Percentiles rank a stretch among this genome's conserved stretches.
Evolutionary conservation across 140 eudicot genomes (phyloP).

Genomic region (Flaveria floridana): DNA sequence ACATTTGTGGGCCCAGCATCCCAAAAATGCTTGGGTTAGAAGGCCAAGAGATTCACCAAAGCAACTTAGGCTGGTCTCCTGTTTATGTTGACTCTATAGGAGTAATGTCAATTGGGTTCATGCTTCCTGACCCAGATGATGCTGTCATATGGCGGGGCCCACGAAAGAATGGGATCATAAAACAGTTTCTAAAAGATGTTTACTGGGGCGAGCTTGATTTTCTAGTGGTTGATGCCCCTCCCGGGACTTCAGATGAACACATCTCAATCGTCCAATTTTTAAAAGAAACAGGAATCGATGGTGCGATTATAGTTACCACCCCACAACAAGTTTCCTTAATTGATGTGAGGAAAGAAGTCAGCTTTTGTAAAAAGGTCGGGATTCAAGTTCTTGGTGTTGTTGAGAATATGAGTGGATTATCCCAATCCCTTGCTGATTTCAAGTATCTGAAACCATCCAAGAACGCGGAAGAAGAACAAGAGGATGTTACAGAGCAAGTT

Average conservation of each 20-base stretch:
- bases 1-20: constrained; percentile 96
- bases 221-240: constrained; percentile 89
- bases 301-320: constrained; percentile 90
- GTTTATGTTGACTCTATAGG: constrained; percentile 86
- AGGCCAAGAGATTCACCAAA: constrained; percentile 86
- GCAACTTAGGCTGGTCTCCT: constrained; percentile 94
- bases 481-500: constrained; percentile 58
- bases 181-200: constrained; percentile 81
- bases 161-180: constrained; percentile 76
- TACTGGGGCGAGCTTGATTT: constrained; percentile 94
- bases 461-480: constrained; percentile 48
- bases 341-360: constrained; percentile 78
- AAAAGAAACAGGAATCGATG: constrained; percentile 81
- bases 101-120: constrained; percentile 95
- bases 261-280: constrained; percentile 78
- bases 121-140: constrained; percentile 85
- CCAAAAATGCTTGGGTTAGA: constrained; percentile 95
- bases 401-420: constrained; percentile 88
- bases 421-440: constrained; percentile 54
- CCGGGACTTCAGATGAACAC: constrained; percentile 92
- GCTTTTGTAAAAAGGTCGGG: constrained; percentile 87
- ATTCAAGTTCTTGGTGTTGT: constrained; percentile 78
- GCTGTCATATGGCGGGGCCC: constrained; percentile 97
- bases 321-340: constrained; percentile 93
- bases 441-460: constrained; percentile 47